Evolutionary conservation across 768 basidiomycete genomes (phyloP), one percentile per base, ranked within the genome.

Genomic region (Pluteus cervinus): DNA sequence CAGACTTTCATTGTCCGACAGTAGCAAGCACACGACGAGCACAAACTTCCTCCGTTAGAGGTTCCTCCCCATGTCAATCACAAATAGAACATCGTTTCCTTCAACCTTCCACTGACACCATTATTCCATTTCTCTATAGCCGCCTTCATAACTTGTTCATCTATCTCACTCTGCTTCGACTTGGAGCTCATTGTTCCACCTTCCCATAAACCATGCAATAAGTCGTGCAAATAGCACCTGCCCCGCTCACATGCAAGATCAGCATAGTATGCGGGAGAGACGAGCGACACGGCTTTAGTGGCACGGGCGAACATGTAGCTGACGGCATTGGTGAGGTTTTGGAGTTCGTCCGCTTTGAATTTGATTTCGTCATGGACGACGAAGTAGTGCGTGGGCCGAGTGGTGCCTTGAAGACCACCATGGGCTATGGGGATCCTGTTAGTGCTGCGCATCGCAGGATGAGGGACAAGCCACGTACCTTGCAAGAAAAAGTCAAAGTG

Each of bases 261-360:
- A 9, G 85, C 82, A 46, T 87, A 88, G 54, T 87, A 87, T 0
- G 86, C 86, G 0, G 87, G 81, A 0, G 87, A 86, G 8, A 79
- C 73, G 15, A 90, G 68, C 51, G 84, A 86, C 35, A 92, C 90
- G 0, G 87, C 83, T 48, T 87, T 85, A 3, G 90, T 92, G 2
- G 89, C 87, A 11, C 89, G 80, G 4, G 83, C 85, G 48, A 86
- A 93, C 54, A 85, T 70, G 56, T 88, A 89, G 56, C 79, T 78
- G 42, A 80, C 66, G 9, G 73, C 57, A 54, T 89, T 81, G 14
- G 84, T 81, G 32, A 86, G 68, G 22, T 63, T 60, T 54, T 92
- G 88, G 4, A 90, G 58, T 9, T 71, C 65, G 54, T 92, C 86
- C 1, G 86, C 77, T 4, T 58, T 64, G 44, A 89, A 76, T 4